Conservation (phyloP, 176 grass and related monocot genomes). For the Eleusine indica region DNA sequence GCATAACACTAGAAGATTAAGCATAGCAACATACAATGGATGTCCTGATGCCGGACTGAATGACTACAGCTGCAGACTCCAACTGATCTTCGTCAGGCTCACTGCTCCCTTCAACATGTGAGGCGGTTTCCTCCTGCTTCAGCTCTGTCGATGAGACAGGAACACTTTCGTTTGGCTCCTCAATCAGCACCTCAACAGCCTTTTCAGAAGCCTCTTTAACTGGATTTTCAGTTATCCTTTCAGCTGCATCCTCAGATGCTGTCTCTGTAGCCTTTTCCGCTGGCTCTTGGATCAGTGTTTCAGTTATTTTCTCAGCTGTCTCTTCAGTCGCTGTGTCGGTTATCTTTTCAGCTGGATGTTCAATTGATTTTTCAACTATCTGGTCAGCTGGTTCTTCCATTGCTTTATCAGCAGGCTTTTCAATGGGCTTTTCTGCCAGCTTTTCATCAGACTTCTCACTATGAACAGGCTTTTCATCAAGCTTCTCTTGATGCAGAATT, state of each 20-base stretch:
- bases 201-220: conserved; percentile 41
- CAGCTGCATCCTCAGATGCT: conserved; percentile 38
- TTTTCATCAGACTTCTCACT: conserved; percentile 59
- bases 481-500: conserved; percentile 42
- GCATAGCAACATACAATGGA: conserved; percentile 57
- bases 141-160: conserved; percentile 30
- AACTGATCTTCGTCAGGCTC: conserved; percentile 42
- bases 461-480: conserved; percentile 50
- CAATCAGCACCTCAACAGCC: conserved; percentile 43
- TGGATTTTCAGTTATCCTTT: conserved; percentile 40
- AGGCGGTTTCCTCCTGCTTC: conserved; percentile 47
- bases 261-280: conserved; percentile 36
- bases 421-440: conserved; percentile 38
- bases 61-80: conserved; percentile 56
- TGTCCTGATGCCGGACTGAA: conserved; percentile 71
- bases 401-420: conserved; percentile 36
- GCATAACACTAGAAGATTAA: conserved; percentile 29
- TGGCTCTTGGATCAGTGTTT: conserved; percentile 40
- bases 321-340: conserved; percentile 36
- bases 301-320: conserved; percentile 42
- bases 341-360: conserved; percentile 46
- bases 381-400: conserved; percentile 50
- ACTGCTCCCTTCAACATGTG: conserved; percentile 39
- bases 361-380: conserved; percentile 51
- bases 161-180: conserved; percentile 44